Conservation (phyloP, 306 rosid genomes). For the Pueraria montana region DNA sequence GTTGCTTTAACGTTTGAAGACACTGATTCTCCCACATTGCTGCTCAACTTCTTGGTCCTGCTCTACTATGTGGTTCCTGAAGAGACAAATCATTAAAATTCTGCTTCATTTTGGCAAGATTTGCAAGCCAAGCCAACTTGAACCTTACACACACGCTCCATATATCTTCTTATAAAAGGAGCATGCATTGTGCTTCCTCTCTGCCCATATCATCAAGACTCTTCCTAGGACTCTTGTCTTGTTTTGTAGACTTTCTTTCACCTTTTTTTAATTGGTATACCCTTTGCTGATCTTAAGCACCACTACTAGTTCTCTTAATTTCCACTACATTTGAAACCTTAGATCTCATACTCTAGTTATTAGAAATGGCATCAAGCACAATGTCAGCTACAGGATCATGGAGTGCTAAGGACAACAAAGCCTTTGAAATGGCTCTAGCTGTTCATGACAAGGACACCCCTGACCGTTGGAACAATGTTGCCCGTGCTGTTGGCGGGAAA, state of each 20-base stretch:
- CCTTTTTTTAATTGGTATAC: too few relatives aligned
- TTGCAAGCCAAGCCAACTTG: too few relatives aligned
- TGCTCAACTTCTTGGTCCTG: slow-evolving; percentile 5
- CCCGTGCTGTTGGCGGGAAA: too few relatives aligned
- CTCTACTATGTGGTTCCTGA: slow-evolving; percentile 4
- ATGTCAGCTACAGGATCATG: too few relatives aligned
- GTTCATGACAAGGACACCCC: too few relatives aligned
- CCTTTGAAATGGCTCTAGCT: too few relatives aligned
- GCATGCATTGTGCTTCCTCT: not conserved
- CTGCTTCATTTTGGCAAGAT: not conserved
- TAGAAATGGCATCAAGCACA: not conserved
- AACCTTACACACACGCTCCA: not conserved
- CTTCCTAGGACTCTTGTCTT: too few relatives aligned
- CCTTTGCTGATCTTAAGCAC: not conserved
- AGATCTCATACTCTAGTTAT: not conserved
- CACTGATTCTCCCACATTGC: not conserved
- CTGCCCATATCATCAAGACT: not conserved
- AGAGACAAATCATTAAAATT: not conserved
- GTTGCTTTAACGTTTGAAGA: not conserved
- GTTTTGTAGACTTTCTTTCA: not conserved
- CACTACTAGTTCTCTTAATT: not conserved
- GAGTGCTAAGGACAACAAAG: too few relatives aligned
- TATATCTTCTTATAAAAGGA: not conserved
- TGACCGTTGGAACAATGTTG: too few relatives aligned
- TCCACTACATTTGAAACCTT: not conserved